Evolutionary conservation across 306 rosid species (phyloP).

Genomic region (Dicorynia guianensis): DNA sequence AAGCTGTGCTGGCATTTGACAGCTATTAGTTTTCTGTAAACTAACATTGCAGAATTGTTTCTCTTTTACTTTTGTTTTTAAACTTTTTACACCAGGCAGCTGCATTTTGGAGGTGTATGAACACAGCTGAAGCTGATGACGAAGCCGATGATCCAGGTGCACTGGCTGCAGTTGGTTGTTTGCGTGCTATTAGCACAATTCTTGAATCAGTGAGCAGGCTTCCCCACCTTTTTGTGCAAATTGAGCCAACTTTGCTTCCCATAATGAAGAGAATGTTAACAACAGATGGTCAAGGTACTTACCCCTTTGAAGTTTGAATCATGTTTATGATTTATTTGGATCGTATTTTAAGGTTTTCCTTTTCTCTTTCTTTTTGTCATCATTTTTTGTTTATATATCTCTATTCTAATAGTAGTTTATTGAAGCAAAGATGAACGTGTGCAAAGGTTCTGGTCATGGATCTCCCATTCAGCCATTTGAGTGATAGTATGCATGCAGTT

Average conservation of each 20-base stretch:
- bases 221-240: slow-evolving; percentile 79
- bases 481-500: neutral
- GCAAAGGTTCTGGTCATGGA: neutral
- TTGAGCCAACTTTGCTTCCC: slow-evolving; percentile 92
- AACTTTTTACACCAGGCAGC: slow-evolving; percentile 58
- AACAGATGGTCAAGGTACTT: slow-evolving; percentile 90
- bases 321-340: slow-evolving; percentile 18
- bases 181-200: slow-evolving; percentile 94
- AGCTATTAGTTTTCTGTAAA: slow-evolving; percentile 18
- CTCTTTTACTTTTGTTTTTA: too few relatives aligned
- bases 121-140: slow-evolving; percentile 88
- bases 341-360: neutral
- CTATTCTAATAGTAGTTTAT: neutral
- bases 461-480: neutral
- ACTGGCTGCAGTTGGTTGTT: slow-evolving; percentile 93
- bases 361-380: slow-evolving; percentile 4
- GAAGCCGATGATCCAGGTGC: slow-evolving; percentile 95
- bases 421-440: slow-evolving; percentile 19
- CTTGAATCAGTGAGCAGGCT: slow-evolving; percentile 98
- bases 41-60: neutral
- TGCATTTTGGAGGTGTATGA: slow-evolving; percentile 97
- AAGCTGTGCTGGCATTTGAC: slow-evolving; percentile 18
- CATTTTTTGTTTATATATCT: neutral
- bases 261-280: slow-evolving; percentile 92
- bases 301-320: slow-evolving; percentile 19